A percentile compares a stretch with the other conserved stretches of the same genome.
Conservation (phyloP, 441 rosid genomes). For the Euphorbia schlechtendalii region DNA sequence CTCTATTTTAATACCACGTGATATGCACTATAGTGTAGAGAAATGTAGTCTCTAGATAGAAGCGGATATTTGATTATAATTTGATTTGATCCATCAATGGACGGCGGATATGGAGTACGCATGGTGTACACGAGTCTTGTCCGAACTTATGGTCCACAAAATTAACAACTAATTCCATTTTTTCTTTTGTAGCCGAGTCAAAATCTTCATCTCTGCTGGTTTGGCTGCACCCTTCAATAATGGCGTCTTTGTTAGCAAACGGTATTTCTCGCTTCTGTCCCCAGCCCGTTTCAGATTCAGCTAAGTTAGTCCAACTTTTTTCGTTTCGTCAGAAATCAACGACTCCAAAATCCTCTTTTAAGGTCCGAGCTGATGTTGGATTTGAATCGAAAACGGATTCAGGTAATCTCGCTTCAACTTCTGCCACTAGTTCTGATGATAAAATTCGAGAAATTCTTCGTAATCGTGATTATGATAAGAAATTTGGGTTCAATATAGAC, state of each 20-base stretch:
- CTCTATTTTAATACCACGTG: too few relatives aligned
- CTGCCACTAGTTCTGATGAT: constrained; percentile 38
- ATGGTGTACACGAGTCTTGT: constrained; percentile 16
- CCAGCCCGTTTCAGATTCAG: constrained; percentile 12
- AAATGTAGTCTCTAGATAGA: too few relatives aligned
- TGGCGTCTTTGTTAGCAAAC: constrained; percentile 26
- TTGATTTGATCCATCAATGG: too few relatives aligned
- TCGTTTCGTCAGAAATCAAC: constrained; percentile 10
- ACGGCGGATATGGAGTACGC: constrained; percentile 4
- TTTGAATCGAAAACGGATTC: constrained; percentile 33
- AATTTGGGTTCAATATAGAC: constrained; percentile 60
- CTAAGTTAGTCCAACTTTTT: constrained; percentile 12
- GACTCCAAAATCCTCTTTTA: constrained; percentile 6
- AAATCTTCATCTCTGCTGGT: not conserved
- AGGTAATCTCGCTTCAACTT: constrained; percentile 38
- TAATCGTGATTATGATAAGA: constrained; percentile 60
- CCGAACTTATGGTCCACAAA: constrained; percentile 13
- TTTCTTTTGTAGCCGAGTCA: not conserved
- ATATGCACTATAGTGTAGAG: too few relatives aligned
- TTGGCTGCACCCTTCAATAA: constrained; percentile 3
- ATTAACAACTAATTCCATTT: too few relatives aligned
- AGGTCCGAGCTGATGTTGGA: constrained; percentile 25
- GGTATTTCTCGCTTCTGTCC: constrained; percentile 20
- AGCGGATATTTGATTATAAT: too few relatives aligned
- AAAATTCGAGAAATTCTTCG: constrained; percentile 61